Evolutionary conservation across 257 asterid genomes (phyloP).

Genomic region (Jacaranda mimosifolia): DNA sequence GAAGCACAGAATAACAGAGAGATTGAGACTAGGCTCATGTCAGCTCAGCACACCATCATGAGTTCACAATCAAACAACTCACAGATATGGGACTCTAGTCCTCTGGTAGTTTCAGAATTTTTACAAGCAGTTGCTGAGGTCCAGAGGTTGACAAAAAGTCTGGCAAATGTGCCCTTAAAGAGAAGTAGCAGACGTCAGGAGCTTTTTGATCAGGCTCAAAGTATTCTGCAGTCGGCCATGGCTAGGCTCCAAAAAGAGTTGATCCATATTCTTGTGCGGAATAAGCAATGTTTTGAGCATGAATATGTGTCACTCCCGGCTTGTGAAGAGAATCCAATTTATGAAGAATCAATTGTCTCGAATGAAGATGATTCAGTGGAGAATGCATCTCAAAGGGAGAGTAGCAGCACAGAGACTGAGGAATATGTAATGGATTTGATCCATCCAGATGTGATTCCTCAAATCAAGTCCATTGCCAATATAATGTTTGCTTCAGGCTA

Average conservation of each 20-base stretch:
- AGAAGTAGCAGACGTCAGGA: conserved; percentile 31
- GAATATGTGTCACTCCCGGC: too few species aligned
- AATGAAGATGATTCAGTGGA: conserved; percentile 56
- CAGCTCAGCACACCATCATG: conserved; percentile 50
- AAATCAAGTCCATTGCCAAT: conserved; percentile 58
- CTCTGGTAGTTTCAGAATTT: conserved; percentile 43
- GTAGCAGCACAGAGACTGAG: conserved; percentile 53
- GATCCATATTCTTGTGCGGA: conserved; percentile 53
- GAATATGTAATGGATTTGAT: conserved; percentile 58
- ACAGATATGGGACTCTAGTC: conserved; percentile 56
- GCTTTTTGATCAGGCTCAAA: conserved; percentile 51
- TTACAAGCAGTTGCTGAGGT: conserved; percentile 59
- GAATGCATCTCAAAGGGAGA: conserved; percentile 41
- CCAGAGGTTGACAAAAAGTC: conserved; percentile 36
- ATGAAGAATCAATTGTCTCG: conserved; percentile 54
- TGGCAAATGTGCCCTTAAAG: conserved; percentile 37
- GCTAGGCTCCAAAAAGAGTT: conserved; percentile 63
- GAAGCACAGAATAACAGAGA: conserved; percentile 39
- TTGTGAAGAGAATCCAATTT: conserved; percentile 36
- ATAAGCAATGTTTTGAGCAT: conserved; percentile 45
- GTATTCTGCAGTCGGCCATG: conserved; percentile 61
- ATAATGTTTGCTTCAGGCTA: conserved; percentile 61
- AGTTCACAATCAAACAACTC: conserved; percentile 46
- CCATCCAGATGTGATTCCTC: conserved; percentile 62
- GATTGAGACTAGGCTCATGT: conserved; percentile 47